A percentile compares a stretch with the other conserved stretches of the same genome.
Evolutionary conservation across 805 yeast species (phyloP).

Genomic region (Lipomyces mesembrius): DNA sequence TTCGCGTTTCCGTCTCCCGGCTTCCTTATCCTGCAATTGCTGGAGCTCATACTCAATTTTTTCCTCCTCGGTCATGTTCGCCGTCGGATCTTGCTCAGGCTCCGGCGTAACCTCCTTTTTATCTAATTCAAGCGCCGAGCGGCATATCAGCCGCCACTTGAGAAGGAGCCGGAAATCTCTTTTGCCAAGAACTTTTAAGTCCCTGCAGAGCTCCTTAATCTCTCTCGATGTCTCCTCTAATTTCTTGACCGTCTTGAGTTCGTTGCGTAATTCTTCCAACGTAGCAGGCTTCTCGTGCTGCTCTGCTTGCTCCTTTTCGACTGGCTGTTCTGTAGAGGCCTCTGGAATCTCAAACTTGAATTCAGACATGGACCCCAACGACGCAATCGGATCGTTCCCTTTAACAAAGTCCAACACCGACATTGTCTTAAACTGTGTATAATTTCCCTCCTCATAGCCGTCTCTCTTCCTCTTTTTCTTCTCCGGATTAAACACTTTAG

Average conservation of each 20-base stretch:
- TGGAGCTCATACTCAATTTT: conserved; percentile 83
- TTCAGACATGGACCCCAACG: conserved; percentile 73
- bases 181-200: conserved; percentile 90
- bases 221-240: conserved; percentile 80
- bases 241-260: conserved; percentile 72
- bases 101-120: conserved; percentile 52
- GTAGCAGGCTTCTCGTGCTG: conserved; percentile 11
- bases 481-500: conserved; percentile 94
- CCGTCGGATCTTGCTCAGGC: conserved; percentile 59
- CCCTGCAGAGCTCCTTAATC: conserved; percentile 80
- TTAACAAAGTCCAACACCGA: conserved; percentile 80
- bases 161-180: conserved; percentile 86
- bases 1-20: conserved; percentile 73
- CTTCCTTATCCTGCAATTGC: conserved; percentile 71
- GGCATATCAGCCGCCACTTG: conserved; percentile 86
- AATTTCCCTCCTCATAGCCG: conserved; percentile 96
- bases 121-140: conserved; percentile 73
- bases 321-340: neutral
- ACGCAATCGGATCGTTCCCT: conserved; percentile 79
- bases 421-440: conserved; percentile 68
- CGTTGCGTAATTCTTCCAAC: conserved; percentile 42
- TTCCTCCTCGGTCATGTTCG: conserved; percentile 66
- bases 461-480: conserved; percentile 86
- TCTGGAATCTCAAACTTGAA: conserved; percentile 56
- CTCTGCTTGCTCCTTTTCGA: conserved; percentile 16